phyloP scores from a whole-genome alignment of 352 stramenopile species.

The Pythium chondricola region DNA sequence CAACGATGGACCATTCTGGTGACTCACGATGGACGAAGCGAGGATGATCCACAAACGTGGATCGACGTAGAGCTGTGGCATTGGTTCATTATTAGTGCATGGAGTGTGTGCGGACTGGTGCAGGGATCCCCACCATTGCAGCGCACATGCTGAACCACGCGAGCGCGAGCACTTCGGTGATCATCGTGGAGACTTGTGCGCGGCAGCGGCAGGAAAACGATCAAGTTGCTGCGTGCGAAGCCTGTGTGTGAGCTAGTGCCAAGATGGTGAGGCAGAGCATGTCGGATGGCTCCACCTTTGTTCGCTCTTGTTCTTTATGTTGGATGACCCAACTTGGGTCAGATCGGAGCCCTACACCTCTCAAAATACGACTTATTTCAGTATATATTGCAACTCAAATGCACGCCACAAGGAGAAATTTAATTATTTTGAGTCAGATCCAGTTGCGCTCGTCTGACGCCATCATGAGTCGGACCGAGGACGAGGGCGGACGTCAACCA shows the following conservation, averaged over 20 bases:
- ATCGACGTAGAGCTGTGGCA: constrained; percentile 42
- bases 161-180: constrained; percentile 47
- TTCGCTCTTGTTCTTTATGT: constrained; percentile 21
- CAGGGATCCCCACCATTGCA: constrained; percentile 37
- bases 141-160: constrained; percentile 59
- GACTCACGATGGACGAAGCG: constrained; percentile 50
- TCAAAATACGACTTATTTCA: not conserved
- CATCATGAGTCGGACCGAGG: too few species aligned
- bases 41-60: constrained; percentile 57
- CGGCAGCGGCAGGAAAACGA: constrained; percentile 3
- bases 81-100: not conserved
- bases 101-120: not conserved
- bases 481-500: too few species aligned
- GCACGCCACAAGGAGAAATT: too few species aligned
- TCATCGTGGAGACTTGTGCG: constrained; percentile 22
- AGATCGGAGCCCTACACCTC: constrained; percentile 2
- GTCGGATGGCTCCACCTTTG: constrained; percentile 12
- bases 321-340: too few species aligned
- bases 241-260: too few species aligned
- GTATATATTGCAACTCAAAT: not conserved
- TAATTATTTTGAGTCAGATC: too few species aligned
- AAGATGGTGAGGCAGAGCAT: too few species aligned
- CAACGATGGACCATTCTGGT: not conserved
- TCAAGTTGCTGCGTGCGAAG: too few species aligned
- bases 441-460: too few species aligned